A percentile compares a stretch with the other conserved stretches of the same genome.
phyloP scores from a whole-genome alignment of 1,284 basidiomycete genomes.

The Cryptococcus sp. region DNA sequence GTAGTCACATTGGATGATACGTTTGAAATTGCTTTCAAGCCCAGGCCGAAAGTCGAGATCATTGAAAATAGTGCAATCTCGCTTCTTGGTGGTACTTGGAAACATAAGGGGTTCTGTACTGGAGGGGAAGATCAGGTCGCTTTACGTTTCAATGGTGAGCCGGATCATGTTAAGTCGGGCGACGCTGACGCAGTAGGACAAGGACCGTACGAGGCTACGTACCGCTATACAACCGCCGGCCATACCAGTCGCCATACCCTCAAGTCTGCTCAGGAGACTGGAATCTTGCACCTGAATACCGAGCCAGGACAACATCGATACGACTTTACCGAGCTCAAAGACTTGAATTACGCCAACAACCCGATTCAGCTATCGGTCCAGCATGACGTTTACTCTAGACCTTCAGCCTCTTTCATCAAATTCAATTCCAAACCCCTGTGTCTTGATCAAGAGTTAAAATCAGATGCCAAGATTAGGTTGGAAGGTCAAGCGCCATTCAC shows the following conservation, averaged over 20 bases:
- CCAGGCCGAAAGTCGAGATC: slow-evolving; percentile 54
- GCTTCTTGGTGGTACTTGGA: slow-evolving; percentile 60
- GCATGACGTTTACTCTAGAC: slow-evolving; percentile 73
- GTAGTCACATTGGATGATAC: slow-evolving; percentile 60
- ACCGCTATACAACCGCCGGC: slow-evolving; percentile 47
- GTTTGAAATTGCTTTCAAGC: slow-evolving; percentile 59
- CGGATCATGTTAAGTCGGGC: background rate
- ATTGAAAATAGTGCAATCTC: slow-evolving; percentile 51
- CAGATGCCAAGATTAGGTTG: slow-evolving; percentile 61
- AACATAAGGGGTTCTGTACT: slow-evolving; percentile 74
- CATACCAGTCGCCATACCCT: slow-evolving; percentile 63
- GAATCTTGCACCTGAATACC: slow-evolving; percentile 77
- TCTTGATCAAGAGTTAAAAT: slow-evolving; percentile 52
- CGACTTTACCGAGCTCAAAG: slow-evolving; percentile 80
- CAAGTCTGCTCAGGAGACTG: slow-evolving; percentile 76
- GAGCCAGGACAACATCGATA: slow-evolving; percentile 79
- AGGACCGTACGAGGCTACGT: slow-evolving; percentile 74
- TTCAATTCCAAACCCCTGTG: slow-evolving; percentile 68
- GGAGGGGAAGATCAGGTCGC: slow-evolving; percentile 73
- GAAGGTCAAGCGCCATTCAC: slow-evolving; percentile 86
- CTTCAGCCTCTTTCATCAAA: slow-evolving; percentile 69
- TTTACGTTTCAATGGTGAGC: slow-evolving; percentile 66
- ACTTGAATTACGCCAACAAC: slow-evolving; percentile 68
- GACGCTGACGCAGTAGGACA: slow-evolving; percentile 51
- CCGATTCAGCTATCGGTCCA: slow-evolving; percentile 61